A percentile compares a stretch with the other conserved stretches of the same genome.
Conservation (phyloP, 176 grass and related monocot genomes). For the Triticum timopheevii region DNA sequence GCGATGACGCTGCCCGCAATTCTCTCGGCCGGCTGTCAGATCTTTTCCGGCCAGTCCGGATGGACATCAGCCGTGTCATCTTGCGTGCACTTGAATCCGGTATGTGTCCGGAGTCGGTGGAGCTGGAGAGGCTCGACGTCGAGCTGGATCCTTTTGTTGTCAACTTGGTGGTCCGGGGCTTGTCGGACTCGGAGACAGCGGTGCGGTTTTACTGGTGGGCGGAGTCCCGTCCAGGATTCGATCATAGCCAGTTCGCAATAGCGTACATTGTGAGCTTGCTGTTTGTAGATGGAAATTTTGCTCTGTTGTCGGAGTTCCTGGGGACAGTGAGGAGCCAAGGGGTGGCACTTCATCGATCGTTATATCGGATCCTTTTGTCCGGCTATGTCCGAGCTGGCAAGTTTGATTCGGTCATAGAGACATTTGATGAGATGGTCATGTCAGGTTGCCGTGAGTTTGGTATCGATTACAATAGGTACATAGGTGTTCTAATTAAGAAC, state of each 20-base stretch:
- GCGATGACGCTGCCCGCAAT: neutral
- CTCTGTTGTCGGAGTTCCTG: constrained; percentile 52
- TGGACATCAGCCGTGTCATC: constrained; percentile 26
- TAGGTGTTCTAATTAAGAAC: constrained; percentile 61
- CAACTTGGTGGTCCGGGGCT: constrained; percentile 49
- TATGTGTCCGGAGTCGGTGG: constrained; percentile 32
- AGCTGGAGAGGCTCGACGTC: constrained; percentile 48
- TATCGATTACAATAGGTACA: constrained; percentile 67
- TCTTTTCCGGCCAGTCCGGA: constrained; percentile 23
- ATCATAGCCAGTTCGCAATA: constrained; percentile 52
- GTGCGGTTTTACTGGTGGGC: constrained; percentile 67
- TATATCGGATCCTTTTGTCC: constrained; percentile 61
- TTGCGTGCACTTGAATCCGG: constrained; percentile 28
- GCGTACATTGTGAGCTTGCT: constrained; percentile 50
- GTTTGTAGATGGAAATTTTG: constrained; percentile 52
- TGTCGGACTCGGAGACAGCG: constrained; percentile 50
- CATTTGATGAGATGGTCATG: constrained; percentile 72
- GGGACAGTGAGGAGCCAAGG: constrained; percentile 45
- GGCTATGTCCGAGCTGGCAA: constrained; percentile 45
- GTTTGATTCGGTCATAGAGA: constrained; percentile 45
- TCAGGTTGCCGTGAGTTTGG: constrained; percentile 66
- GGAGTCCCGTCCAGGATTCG: constrained; percentile 48
- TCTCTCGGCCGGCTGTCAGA: neutral
- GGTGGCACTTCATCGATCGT: constrained; percentile 50
- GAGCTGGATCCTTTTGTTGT: constrained; percentile 57